Evolutionary conservation across 2,329 filamentous ascomycete species (phyloP).

Genomic region (Septoria linicola): DNA sequence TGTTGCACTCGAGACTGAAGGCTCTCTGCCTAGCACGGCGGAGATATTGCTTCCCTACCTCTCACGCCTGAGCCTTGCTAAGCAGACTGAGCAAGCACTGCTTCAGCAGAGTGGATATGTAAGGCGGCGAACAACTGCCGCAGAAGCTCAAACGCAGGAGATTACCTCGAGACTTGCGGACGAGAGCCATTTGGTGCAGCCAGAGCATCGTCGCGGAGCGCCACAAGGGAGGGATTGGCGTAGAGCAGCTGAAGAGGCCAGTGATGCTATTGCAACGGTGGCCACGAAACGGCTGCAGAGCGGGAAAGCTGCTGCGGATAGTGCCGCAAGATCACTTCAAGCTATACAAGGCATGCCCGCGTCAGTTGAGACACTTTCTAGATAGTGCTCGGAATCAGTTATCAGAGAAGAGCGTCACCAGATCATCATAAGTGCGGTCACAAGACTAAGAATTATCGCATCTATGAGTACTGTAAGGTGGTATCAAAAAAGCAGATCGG

Average conservation of each 20-base stretch:
- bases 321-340: slow-evolving; percentile 21
- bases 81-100: slow-evolving; percentile 28
- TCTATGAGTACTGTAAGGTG: slow-evolving; percentile 6
- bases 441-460: slow-evolving; percentile 1
- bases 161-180: slow-evolving; percentile 35
- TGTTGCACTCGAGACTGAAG: slow-evolving; percentile 10
- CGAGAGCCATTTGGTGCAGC: slow-evolving; percentile 39
- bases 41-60: slow-evolving; percentile 33
- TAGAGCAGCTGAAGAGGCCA: slow-evolving; percentile 26
- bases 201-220: slow-evolving; percentile 24
- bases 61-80: slow-evolving; percentile 21
- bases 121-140: slow-evolving; percentile 30
- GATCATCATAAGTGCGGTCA: no score
- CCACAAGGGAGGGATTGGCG: slow-evolving; percentile 32
- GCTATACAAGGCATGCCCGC: slow-evolving; percentile 25
- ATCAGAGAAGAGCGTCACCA: background rate
- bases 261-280: slow-evolving; percentile 19
- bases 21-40: slow-evolving; percentile 15
- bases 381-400: background rate
- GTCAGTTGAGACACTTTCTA: slow-evolving; percentile 14
- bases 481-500: slow-evolving; percentile 9
- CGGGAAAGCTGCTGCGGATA: slow-evolving; percentile 21
- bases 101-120: slow-evolving; percentile 32
- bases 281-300: slow-evolving; percentile 23
- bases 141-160: slow-evolving; percentile 30